Percentiles rank a stretch among this genome's conserved stretches.
These are phyloP conservation scores for Corymbia citriodora DNA, from an alignment of 441 rosid species.

Conservation along the genomic window DNA sequence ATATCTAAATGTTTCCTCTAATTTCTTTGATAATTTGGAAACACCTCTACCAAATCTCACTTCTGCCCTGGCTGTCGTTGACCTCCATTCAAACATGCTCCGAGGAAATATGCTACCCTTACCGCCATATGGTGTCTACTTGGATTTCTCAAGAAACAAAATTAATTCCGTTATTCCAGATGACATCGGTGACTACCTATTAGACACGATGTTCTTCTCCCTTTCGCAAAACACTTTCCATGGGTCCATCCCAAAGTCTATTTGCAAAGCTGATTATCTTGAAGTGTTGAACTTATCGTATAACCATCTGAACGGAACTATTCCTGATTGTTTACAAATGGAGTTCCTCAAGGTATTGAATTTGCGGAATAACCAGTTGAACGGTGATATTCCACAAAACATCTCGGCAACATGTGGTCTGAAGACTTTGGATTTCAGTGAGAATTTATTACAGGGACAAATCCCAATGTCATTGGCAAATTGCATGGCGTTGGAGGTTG, in stretches of 20 bases:
- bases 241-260: constrained; percentile 15
- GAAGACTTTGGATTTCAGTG: neutral
- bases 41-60: neutral
- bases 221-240: constrained; percentile 6
- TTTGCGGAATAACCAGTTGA: neutral
- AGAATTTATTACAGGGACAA: neutral
- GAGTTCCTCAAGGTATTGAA: neutral
- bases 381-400: neutral
- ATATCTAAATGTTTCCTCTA: neutral
- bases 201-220: neutral
- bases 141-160: constrained; percentile 3
- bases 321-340: neutral
- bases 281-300: constrained; percentile 21
- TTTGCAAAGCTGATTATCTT: constrained; percentile 9
- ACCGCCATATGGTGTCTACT: neutral
- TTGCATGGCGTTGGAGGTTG: neutral
- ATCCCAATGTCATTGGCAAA: neutral
- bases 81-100: constrained; percentile 12
- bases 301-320: constrained; percentile 10
- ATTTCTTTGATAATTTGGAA: neutral
- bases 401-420: neutral
- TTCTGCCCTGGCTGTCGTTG: neutral
- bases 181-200: neutral
- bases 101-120: neutral
- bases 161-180: constrained; percentile 7